Base-by-base conservation (phyloP, 228 moss, liverwort and hornwort genomes). In the Sphagnum magellanicum region DNA sequence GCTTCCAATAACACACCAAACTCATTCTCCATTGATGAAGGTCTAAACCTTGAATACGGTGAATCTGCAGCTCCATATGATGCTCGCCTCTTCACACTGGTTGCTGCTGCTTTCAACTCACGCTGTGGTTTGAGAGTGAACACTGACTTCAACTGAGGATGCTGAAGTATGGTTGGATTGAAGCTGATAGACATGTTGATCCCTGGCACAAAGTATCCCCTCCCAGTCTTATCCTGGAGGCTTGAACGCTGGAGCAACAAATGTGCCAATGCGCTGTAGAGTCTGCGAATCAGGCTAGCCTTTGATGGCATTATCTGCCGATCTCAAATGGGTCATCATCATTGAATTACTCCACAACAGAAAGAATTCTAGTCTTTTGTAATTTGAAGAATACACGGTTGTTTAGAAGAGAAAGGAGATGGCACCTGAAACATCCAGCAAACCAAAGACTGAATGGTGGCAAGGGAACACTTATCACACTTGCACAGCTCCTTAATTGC, bases 361-460 rank as follows among this genome's bases (percentile, higher is more conserved):
- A 32, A 32, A 32, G 32, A 32, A 32, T 32, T 32, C 32, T 32
- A 32, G 32, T 32, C 32, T 32, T 32, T 32, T 32, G 32, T 32
- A 32, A 32, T 32, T 32, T 32, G 32, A 32, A 32, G 32, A 32
- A 32, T 32, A 32, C 32, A 32, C 32, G 3, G 32, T 3, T 32
- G 32, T 32, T 32, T 32, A 50, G 63, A 55, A 15, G 46, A 71
- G 8, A 48, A 4, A 8, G 48, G 48, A 7, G 8, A 32, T 55
- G 4, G 50, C 10, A 89, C 91, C 75, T 92, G 88, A 82, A 90
- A 88, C 78, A 92, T 88, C 76, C 90, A 92, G 77, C 88, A 90
- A 64, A 80, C 88, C 64, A 92, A 71, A 71, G 88, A 84, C 71
- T 92, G 88, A 11, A 90, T 78, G 49, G 90, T 90, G 5, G 88